Evolutionary conservation across 257 asterid species (phyloP).

Genomic region (Forsythia suspensa): DNA sequence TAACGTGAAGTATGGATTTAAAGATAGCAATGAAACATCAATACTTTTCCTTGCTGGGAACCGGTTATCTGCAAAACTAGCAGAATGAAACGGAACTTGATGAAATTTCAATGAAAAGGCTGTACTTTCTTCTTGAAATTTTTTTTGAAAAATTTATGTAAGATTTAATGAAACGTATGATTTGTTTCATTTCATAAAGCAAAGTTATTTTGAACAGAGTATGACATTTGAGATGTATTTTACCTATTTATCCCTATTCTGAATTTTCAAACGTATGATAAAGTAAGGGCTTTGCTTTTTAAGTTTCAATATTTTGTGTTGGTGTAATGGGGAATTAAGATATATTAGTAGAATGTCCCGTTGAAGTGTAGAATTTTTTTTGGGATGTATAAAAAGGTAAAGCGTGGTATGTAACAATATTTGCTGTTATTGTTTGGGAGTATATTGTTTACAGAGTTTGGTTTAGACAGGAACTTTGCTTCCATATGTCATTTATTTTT

Average conservation of each 20-base stretch:
- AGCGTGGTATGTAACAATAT: neutral
- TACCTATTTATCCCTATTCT: neutral
- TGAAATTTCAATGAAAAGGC: neutral
- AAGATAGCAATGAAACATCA: neutral
- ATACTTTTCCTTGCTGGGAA: neutral
- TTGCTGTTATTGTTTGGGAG: neutral
- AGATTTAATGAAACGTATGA: neutral
- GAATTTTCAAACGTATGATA: neutral
- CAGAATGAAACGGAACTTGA: neutral
- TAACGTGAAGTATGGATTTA: neutral
- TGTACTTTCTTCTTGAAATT: neutral
- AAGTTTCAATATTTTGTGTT: neutral
- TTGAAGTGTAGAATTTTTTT: neutral
- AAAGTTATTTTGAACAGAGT: neutral
- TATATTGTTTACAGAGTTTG: neutral
- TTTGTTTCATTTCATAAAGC: neutral
- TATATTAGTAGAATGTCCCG: neutral
- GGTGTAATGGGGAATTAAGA: neutral
- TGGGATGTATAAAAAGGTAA: neutral
- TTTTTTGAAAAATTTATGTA: neutral
- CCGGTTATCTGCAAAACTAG: conserved; percentile 1
- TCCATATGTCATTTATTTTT: neutral
- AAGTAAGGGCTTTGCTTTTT: neutral
- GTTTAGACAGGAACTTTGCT: neutral
- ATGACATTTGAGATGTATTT: neutral